Conservation (phyloP, 2,329 filamentous ascomycete genomes). For the Aspergillus vadensis region DNA sequence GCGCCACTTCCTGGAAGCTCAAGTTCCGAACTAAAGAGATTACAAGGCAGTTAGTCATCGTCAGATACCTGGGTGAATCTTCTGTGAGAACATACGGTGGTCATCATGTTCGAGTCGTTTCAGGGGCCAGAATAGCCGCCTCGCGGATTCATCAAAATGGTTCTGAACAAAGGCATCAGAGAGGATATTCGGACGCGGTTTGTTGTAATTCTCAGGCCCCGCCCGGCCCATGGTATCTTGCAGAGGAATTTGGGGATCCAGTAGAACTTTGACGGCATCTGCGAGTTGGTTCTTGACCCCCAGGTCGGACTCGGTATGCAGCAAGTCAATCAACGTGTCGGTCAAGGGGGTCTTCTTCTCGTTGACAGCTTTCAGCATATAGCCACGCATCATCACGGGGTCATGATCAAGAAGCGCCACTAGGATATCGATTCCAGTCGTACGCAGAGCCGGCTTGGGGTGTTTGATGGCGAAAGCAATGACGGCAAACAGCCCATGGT, state of each 20-base stretch:
- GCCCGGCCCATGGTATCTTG: conserved; percentile 61
- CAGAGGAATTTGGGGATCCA: conserved; percentile 69
- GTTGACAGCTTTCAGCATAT: conserved; percentile 87
- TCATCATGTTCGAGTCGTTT: conserved; percentile 72
- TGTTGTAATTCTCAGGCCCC: conserved; percentile 68
- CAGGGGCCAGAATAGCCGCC: conserved; percentile 82
- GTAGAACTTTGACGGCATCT: conserved; percentile 88
- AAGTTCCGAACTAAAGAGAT: conserved; percentile 64
- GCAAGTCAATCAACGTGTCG: conserved; percentile 87
- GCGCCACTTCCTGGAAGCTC: conserved; percentile 79
- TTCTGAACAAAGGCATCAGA: conserved; percentile 82
- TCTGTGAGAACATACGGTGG: conserved; percentile 45
- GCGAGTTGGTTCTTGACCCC: conserved; percentile 95
- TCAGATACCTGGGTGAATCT: neutral
- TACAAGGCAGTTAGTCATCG: conserved; percentile 12
- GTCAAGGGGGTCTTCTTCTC: conserved; percentile 85
- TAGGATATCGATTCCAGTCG: conserved; percentile 90
- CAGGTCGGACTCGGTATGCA: conserved; percentile 87
- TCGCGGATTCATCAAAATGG: conserved; percentile 87
- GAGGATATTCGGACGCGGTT: conserved; percentile 68
- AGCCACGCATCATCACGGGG: conserved; percentile 87
- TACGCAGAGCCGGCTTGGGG: conserved; percentile 77
- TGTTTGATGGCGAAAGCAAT: conserved; percentile 91
- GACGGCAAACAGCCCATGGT: conserved; percentile 81
- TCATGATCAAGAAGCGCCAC: conserved; percentile 96